Conservation (phyloP, 257 asterid species). For the Cynanchum wilfordii region DNA sequence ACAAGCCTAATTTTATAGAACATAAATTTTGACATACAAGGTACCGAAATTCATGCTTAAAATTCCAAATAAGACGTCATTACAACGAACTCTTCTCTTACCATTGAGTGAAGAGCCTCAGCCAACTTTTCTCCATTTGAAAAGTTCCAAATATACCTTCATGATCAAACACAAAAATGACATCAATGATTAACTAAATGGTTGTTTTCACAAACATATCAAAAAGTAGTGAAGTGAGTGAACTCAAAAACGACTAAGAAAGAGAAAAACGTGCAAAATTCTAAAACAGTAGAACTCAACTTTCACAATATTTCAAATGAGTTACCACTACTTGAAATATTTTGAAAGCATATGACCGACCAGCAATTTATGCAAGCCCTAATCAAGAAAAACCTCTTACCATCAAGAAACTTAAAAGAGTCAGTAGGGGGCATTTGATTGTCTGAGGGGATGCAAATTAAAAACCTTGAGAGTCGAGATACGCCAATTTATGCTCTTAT, state of each 20-base stretch:
- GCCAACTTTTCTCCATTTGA: slow-evolving; percentile 77
- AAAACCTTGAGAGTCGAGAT: too few species aligned
- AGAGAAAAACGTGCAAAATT: not conserved
- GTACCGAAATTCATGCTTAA: slow-evolving; percentile 10
- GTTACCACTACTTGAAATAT: too few species aligned
- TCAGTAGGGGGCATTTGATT: not conserved
- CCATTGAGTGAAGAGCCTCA: slow-evolving; percentile 84
- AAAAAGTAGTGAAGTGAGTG: not conserved
- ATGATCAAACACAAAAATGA: slow-evolving; percentile 17
- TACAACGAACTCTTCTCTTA: slow-evolving; percentile 15
- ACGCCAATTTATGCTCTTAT: too few species aligned
- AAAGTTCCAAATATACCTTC: slow-evolving; percentile 92
- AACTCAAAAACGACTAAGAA: not conserved
- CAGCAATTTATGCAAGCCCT: slow-evolving; percentile 11
- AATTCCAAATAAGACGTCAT: not conserved
- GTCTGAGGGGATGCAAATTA: not conserved
- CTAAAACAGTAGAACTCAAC: not conserved
- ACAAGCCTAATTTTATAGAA: slow-evolving; percentile 6
- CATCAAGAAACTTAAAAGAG: not conserved
- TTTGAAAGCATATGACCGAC: not conserved
- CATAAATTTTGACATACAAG: slow-evolving; percentile 15
- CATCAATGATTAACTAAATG: not conserved
- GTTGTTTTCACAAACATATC: not conserved
- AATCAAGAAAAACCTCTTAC: not conserved
- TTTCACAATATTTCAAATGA: not conserved